Conservation (phyloP, 1,139 yeast genomes). For the Pichia sp. region DNA sequence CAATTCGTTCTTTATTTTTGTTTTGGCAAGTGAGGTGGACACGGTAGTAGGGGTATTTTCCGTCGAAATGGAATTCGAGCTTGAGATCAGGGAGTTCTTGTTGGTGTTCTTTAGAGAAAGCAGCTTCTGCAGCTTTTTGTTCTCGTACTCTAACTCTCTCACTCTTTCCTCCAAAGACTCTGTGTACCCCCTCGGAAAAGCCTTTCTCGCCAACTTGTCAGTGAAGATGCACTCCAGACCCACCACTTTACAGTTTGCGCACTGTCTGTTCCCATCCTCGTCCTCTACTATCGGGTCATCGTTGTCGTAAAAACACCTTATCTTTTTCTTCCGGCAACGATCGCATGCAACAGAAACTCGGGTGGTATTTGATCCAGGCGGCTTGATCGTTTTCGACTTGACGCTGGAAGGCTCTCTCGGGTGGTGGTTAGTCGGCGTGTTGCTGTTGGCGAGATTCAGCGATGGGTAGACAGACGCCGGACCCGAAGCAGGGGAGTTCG, state of each 20-base stretch:
- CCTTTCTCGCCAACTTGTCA: slow-evolving; percentile 67
- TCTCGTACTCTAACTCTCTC: slow-evolving; percentile 56
- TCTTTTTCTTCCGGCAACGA: slow-evolving; percentile 76
- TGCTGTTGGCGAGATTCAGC: not conserved
- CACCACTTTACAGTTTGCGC: slow-evolving; percentile 59
- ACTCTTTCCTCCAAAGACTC: slow-evolving; percentile 65
- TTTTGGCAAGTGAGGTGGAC: not conserved
- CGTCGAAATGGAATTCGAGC: not conserved
- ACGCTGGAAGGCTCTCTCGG: slow-evolving; percentile 6
- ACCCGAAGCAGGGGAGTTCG: not conserved
- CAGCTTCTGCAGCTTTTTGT: slow-evolving; percentile 44
- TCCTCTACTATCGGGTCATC: slow-evolving; percentile 16
- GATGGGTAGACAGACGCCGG: not conserved
- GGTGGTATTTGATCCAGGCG: slow-evolving; percentile 54
- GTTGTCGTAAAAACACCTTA: slow-evolving; percentile 59
- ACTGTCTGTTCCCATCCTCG: slow-evolving; percentile 31
- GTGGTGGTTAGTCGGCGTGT: not conserved
- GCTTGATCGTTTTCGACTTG: slow-evolving; percentile 50
- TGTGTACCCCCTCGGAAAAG: slow-evolving; percentile 74
- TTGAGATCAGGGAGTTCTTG: not conserved
- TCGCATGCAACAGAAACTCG: slow-evolving; percentile 85
- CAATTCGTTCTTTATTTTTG: not conserved
- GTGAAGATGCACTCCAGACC: slow-evolving; percentile 67
- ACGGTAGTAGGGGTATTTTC: not conserved
- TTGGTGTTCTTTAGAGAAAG: slow-evolving; percentile 52